Base-by-base conservation (phyloP, 1,284 basidiomycete genomes). In the Trametes sp. region DNA sequence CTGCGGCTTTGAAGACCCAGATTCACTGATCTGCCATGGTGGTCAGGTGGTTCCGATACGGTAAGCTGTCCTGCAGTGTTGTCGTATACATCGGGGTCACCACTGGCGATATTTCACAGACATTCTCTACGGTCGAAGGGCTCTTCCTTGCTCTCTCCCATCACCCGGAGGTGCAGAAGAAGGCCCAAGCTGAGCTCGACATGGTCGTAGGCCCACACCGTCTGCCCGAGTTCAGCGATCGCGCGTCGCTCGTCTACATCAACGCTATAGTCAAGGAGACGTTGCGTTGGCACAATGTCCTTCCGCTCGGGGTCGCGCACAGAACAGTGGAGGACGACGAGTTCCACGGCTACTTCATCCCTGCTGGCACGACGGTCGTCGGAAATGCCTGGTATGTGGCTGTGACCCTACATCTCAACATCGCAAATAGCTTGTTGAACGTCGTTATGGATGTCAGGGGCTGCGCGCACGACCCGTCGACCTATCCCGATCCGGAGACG, bases 171-270 rank as follows among this genome's bases (percentile, higher is more conserved):
- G 71, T 76, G 5, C 65, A 69, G 48, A 38, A 54, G 26, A 69
- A 65, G 33, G 72, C 73, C 3, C 76, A 76, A 29, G 61, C 62
- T 1, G 75, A 79, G 58, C 62, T 77, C 19, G 75, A 77, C 44
- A 26, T 49, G 0, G 61, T 74, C 11, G 62, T 73, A 0, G 70
- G 71, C 8, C 58, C 63, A 3, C 70, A 75, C 31, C 64, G 69
- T 19, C 56, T 65, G 9, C 60, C 63, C 2, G 49, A 56, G 4
- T 51, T 54, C 23, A 19, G 31, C 31, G 77, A 79, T 49, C 35
- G 67, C 19, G 57, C 63, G 2, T 36, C 21, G 9, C 56, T 72
- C 2, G 69, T 67, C 0, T 72, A 72, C 38, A 56, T 72, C 23
- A 54, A 59, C 16, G 70, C 68, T 1, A 33, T 72, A 14, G 56